Percentiles rank a stretch among this genome's conserved stretches.
phyloP scores from a whole-genome alignment of 495 filamentous ascomycete genomes.

The Penicillium psychrofluorescens region DNA sequence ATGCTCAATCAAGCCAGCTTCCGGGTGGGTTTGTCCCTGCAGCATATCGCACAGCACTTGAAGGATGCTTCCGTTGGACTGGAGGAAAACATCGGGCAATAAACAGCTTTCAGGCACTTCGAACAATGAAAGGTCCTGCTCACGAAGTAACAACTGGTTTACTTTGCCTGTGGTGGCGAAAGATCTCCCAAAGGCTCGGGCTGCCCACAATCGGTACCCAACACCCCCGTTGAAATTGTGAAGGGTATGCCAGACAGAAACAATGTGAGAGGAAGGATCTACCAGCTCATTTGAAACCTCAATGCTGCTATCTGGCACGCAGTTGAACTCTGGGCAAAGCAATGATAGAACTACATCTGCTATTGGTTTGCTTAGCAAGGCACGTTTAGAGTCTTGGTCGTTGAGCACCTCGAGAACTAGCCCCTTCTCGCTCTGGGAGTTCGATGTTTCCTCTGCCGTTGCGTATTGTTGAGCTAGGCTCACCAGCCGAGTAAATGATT shows the following conservation, averaged over 20 bases:
- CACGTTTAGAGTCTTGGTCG: slow-evolving; percentile 53
- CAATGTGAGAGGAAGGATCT: slow-evolving; percentile 50
- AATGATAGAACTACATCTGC: slow-evolving; percentile 64
- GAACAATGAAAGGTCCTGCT: slow-evolving; percentile 29
- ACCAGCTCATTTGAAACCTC: slow-evolving; percentile 59
- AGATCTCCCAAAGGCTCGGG: slow-evolving; percentile 71
- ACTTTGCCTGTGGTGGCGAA: slow-evolving; percentile 70
- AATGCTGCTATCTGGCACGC: slow-evolving; percentile 42
- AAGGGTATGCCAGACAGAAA: slow-evolving; percentile 69
- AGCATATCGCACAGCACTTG: slow-evolving; percentile 61
- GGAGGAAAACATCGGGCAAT: slow-evolving; percentile 8
- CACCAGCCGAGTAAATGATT: slow-evolving; percentile 58
- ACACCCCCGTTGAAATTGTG: slow-evolving; percentile 50
- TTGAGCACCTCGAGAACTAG: slow-evolving; percentile 67
- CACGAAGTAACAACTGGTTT: slow-evolving; percentile 28
- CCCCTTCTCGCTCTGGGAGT: slow-evolving; percentile 59
- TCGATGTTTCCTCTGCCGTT: slow-evolving; percentile 50
- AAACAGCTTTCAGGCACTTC: slow-evolving; percentile 1
- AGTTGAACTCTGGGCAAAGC: slow-evolving; percentile 64
- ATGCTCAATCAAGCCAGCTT: slow-evolving; percentile 70
- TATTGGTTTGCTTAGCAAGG: slow-evolving; percentile 60
- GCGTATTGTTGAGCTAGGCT: slow-evolving; percentile 53
- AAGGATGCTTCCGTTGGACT: slow-evolving; percentile 50
- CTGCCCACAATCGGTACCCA: slow-evolving; percentile 77
- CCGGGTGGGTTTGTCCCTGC: slow-evolving; percentile 50